phyloP scores from a whole-genome alignment of 2,329 filamentous ascomycete species.

The Aspergillus transmontanensis region DNA sequence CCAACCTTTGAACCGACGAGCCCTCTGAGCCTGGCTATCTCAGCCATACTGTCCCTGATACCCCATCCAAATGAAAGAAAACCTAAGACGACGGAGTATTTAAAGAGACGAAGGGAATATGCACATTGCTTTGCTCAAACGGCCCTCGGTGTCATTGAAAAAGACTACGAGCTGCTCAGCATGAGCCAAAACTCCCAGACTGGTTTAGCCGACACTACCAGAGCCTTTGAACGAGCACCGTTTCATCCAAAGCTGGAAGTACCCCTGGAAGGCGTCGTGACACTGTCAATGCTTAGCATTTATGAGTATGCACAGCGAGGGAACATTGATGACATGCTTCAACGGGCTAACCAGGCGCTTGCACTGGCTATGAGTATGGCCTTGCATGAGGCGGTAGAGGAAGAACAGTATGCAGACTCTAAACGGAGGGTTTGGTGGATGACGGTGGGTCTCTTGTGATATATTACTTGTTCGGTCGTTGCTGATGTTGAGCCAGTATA shows the following conservation, averaged over 20 bases:
- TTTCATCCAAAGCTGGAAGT: conserved; percentile 26
- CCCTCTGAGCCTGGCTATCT: conserved; percentile 31
- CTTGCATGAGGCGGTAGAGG: conserved; percentile 25
- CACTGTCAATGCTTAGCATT: conserved; percentile 29
- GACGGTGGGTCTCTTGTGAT: conserved; percentile 19
- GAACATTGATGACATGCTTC: conserved; percentile 32
- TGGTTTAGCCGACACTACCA: conserved; percentile 11
- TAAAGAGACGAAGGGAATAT: conserved; percentile 24
- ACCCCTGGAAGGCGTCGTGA: conserved; percentile 29
- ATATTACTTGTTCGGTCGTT: neutral
- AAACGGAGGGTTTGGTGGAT: conserved; percentile 33
- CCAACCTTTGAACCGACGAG: conserved; percentile 23
- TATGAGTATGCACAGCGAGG: conserved; percentile 37
- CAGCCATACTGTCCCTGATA: conserved; percentile 31
- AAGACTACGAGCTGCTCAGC: conserved; percentile 27
- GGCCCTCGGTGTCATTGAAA: conserved; percentile 28
- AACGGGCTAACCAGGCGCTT: conserved; percentile 31
- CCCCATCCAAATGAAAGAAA: conserved; percentile 26
- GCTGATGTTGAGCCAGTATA: conserved; percentile 40
- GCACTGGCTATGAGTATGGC: conserved; percentile 28
- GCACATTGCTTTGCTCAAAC: conserved; percentile 28
- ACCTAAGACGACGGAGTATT: conserved; percentile 21
- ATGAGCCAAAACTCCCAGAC: conserved; percentile 8
- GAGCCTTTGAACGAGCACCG: conserved; percentile 12
- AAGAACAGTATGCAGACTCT: conserved; percentile 26